Percentiles rank a stretch among this genome's conserved stretches.
Conservation (phyloP, 352 stramenopile genomes). For the Globisporangium nodosum region DNA sequence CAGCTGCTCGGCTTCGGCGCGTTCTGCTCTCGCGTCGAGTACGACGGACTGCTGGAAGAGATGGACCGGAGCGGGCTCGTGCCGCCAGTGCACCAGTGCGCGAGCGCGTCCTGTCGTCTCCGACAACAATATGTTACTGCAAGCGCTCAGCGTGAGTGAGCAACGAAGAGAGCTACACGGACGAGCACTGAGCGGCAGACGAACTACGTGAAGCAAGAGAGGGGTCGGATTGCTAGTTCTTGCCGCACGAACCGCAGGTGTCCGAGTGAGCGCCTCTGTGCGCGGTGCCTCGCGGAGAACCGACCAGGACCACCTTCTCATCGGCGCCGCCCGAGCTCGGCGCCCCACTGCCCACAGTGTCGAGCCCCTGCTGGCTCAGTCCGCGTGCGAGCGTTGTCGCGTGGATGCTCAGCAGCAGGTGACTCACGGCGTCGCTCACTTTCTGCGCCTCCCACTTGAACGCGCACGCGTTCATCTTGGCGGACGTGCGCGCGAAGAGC, state of each 20-base stretch:
- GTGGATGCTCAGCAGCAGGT: constrained; percentile 62
- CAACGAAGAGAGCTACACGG: neutral
- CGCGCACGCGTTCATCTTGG: constrained; percentile 54
- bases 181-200: neutral
- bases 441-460: constrained; percentile 55
- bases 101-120: constrained; percentile 20
- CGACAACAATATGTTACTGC: constrained; percentile 9
- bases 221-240: constrained; percentile 3
- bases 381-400: constrained; percentile 26
- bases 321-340: neutral
- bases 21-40: constrained; percentile 36
- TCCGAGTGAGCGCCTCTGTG: constrained; percentile 1
- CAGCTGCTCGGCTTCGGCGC: constrained; percentile 26
- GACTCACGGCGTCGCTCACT: constrained; percentile 44
- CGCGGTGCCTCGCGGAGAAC: neutral
- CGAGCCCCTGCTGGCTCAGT: neutral
- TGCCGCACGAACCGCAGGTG: constrained; percentile 13
- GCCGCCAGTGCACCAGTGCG: constrained; percentile 32
- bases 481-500: constrained; percentile 55
- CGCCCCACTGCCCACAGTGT: neutral
- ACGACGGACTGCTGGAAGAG: constrained; percentile 38
- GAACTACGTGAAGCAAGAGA: neutral
- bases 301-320: constrained; percentile 11
- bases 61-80: constrained; percentile 38
- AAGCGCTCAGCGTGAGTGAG: neutral